phyloP scores from a whole-genome alignment of 176 grass and related monocot genomes.

The Otatea glauca region DNA sequence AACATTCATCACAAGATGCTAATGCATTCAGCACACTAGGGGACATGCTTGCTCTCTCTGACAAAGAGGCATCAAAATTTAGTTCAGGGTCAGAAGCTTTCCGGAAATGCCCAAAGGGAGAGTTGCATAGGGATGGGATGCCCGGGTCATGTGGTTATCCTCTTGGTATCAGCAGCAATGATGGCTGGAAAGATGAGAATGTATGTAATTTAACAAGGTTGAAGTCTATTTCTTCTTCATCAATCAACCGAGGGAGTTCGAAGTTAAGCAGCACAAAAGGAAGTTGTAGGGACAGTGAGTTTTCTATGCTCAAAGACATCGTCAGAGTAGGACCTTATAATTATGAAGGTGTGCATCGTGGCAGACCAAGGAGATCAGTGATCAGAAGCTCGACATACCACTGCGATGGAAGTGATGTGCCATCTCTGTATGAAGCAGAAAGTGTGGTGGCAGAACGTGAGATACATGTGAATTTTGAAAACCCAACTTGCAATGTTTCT shows the following conservation, averaged over 20 bases:
- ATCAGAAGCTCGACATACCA: constrained; percentile 16
- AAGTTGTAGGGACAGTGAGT: constrained; percentile 41
- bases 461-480: constrained; percentile 77
- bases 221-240: constrained; percentile 58
- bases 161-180: constrained; percentile 58
- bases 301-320: constrained; percentile 53
- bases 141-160: constrained; percentile 29
- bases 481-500: constrained; percentile 40
- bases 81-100: constrained; percentile 6
- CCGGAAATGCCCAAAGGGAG: constrained; percentile 22
- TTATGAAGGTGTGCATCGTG: constrained; percentile 27
- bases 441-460: constrained; percentile 52
- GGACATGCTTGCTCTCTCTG: constrained; percentile 73
- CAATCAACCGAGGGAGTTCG: constrained; percentile 21
- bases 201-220: constrained; percentile 49
- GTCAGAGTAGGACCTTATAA: constrained; percentile 37
- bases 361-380: constrained; percentile 17
- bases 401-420: constrained; percentile 10
- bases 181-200: constrained; percentile 60
- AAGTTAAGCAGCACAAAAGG: constrained; percentile 49
- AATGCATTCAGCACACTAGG: constrained; percentile 56
- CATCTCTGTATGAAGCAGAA: constrained; percentile 33
- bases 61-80: constrained; percentile 50
- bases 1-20: constrained; percentile 43
- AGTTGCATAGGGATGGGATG: constrained; percentile 24